Percentiles rank a stretch among this genome's conserved stretches.
phyloP scores from a whole-genome alignment of 495 filamentous ascomycete species.

The Penicilliopsis zonata region DNA sequence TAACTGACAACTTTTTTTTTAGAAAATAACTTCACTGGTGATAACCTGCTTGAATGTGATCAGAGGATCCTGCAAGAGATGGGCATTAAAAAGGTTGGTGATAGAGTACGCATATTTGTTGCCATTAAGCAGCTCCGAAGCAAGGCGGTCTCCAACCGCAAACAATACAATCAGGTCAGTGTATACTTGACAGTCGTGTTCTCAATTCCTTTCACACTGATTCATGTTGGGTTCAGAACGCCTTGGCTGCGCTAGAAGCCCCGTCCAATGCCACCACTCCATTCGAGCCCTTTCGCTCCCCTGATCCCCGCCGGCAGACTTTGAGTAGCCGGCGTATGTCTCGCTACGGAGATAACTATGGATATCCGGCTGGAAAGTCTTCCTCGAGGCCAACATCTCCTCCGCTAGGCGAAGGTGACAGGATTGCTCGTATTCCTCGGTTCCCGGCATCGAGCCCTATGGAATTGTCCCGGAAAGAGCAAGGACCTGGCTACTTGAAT shows the following conservation, averaged over 20 bases:
- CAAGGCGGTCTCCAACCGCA: constrained; percentile 70
- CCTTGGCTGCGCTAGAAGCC: constrained; percentile 30
- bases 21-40: constrained; percentile 92
- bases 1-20: no score
- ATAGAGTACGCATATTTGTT: constrained; percentile 87
- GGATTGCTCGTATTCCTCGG: constrained; percentile 30
- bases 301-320: constrained; percentile 40
- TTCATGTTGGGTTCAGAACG: no score
- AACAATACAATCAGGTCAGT: constrained; percentile 75
- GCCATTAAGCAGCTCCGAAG: constrained; percentile 87
- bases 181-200: background rate
- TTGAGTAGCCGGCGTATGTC: constrained; percentile 65
- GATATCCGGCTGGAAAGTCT: constrained; percentile 30
- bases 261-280: constrained; percentile 47
- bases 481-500: constrained; percentile 39
- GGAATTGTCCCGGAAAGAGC: constrained; percentile 36
- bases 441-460: constrained; percentile 41
- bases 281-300: constrained; percentile 54
- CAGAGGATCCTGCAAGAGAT: constrained; percentile 94
- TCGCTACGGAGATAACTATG: constrained; percentile 41
- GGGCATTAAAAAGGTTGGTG: constrained; percentile 95
- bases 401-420: constrained; percentile 40
- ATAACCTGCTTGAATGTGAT: constrained; percentile 93
- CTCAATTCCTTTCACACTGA: constrained; percentile 10
- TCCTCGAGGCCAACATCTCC: constrained; percentile 64